Evolutionary conservation across 306 rosid species (phyloP).

Genomic region (Arachis stenosperma): DNA sequence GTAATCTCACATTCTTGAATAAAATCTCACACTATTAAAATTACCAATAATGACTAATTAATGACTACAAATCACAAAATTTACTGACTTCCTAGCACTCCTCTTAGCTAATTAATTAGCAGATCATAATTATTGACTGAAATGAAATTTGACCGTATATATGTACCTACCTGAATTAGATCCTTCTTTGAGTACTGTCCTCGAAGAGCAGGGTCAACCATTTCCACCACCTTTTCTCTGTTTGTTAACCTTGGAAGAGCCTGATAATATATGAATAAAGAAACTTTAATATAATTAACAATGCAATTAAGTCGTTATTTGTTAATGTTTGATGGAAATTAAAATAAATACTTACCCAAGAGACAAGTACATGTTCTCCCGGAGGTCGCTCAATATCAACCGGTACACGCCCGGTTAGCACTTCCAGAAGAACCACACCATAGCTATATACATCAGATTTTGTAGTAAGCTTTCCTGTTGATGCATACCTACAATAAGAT

Average conservation of each 20-base stretch:
- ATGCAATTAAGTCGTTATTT: not conserved
- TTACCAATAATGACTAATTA: no score
- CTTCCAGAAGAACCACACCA: constrained; percentile 91
- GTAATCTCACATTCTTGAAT: no score
- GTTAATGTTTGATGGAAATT: not conserved
- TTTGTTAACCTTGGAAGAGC: constrained; percentile 92
- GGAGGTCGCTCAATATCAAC: constrained; percentile 81
- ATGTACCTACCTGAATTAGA: constrained; percentile 59
- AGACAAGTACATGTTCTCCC: constrained; percentile 92
- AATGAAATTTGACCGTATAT: constrained; percentile 42
- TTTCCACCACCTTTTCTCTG: constrained; percentile 80
- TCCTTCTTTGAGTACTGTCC: constrained; percentile 89
- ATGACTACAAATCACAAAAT: no score
- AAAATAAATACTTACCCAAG: constrained; percentile 68
- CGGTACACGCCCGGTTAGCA: constrained; percentile 89
- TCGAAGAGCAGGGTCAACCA: constrained; percentile 86
- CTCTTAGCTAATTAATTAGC: no score
- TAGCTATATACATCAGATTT: constrained; percentile 94
- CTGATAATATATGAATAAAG: constrained; percentile 42
- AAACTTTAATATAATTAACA: no score
- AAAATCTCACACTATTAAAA: no score
- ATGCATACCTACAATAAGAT: constrained; percentile 67
- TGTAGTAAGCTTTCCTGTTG: constrained; percentile 87
- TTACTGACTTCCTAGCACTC: no score
- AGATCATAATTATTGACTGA: not conserved